A percentile compares a stretch with the other conserved stretches of the same genome.
These are phyloP conservation scores for Meredithiella fracta DNA, from an alignment of 2,329 filamentous ascomycete genomes.

Conservation along the genomic window DNA sequence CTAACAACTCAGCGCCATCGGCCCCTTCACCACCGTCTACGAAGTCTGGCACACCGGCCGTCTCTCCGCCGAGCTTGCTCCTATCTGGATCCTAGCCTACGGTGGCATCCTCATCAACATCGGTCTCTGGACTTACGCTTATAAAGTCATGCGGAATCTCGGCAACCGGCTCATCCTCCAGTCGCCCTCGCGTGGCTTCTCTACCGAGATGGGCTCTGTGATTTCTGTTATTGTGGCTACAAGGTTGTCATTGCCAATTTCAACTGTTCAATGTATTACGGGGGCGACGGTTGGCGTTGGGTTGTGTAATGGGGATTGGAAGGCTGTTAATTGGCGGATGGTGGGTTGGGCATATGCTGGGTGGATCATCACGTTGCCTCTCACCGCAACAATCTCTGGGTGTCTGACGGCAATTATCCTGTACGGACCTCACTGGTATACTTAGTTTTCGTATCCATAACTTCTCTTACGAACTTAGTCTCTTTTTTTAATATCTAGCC, in stretches of 20 bases:
- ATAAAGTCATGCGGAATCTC: conserved; percentile 43
- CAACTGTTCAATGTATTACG: conserved; percentile 37
- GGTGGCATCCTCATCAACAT: conserved; percentile 33
- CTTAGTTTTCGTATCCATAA: not conserved
- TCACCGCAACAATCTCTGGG: conserved; percentile 33
- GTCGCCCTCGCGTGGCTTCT: conserved; percentile 35
- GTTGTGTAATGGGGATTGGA: conserved; percentile 32
- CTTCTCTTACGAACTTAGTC: too few species aligned
- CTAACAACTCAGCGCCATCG: conserved; percentile 28
- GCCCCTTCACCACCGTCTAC: conserved; percentile 36
- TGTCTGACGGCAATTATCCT: conserved; percentile 37
- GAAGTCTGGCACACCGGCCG: conserved; percentile 29
- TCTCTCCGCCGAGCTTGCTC: conserved; percentile 22
- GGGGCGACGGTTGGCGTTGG: conserved; percentile 36
- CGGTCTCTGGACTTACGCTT: conserved; percentile 46
- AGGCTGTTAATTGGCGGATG: conserved; percentile 32
- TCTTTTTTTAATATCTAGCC: too few species aligned
- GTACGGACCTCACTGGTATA: conserved; percentile 30
- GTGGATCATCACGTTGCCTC: conserved; percentile 35
- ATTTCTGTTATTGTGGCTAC: conserved; percentile 39
- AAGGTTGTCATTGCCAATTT: conserved; percentile 32
- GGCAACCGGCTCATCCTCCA: conserved; percentile 40
- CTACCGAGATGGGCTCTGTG: conserved; percentile 34
- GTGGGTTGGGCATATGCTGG: conserved; percentile 31
- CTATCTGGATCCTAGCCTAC: conserved; percentile 33